phyloP scores from a whole-genome alignment of 768 basidiomycete genomes.

The Strobilomyces echinocephalus region DNA sequence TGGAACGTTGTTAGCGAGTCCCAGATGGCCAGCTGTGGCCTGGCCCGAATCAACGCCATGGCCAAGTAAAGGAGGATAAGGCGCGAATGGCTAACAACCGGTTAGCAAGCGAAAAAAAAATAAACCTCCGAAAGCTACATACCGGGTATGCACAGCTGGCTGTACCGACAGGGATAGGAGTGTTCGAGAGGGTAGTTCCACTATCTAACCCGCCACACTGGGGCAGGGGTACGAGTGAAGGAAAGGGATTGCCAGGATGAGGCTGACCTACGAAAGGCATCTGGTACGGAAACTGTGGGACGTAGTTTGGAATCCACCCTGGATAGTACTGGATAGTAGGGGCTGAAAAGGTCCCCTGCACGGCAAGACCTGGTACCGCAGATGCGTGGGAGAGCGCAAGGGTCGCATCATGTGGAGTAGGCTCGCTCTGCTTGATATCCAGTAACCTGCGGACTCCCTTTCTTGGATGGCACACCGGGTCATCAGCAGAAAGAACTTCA shows the following conservation, averaged over 20 bases:
- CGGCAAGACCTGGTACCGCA: slow-evolving; percentile 16
- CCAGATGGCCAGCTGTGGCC: slow-evolving; percentile 13
- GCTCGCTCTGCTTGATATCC: slow-evolving; percentile 30
- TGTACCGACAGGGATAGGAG: slow-evolving; percentile 35
- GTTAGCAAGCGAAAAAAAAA: slow-evolving; percentile 6
- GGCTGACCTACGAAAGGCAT: slow-evolving; percentile 44
- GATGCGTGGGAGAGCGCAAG: slow-evolving; percentile 26
- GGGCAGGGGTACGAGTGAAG: slow-evolving; percentile 17
- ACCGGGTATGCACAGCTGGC: slow-evolving; percentile 44
- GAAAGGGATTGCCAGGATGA: slow-evolving; percentile 43
- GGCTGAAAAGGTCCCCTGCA: slow-evolving; percentile 33
- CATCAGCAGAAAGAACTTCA: slow-evolving; percentile 1
- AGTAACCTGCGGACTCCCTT: slow-evolving; percentile 5
- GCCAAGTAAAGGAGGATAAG: slow-evolving; percentile 41
- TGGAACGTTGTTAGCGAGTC: slow-evolving; percentile 11
- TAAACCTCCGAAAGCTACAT: slow-evolving; percentile 18
- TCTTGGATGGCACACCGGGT: background rate
- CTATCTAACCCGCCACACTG: slow-evolving; percentile 36
- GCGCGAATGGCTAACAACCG: slow-evolving; percentile 41
- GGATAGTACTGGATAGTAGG: slow-evolving; percentile 45
- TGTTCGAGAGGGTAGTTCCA: slow-evolving; percentile 28
- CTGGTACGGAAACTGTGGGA: slow-evolving; percentile 48
- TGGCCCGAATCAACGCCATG: slow-evolving; percentile 26
- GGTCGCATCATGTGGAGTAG: slow-evolving; percentile 1
- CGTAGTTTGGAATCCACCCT: slow-evolving; percentile 52